phyloP scores from a whole-genome alignment of 768 basidiomycete genomes.

The Psilocybe tampanensis region DNA sequence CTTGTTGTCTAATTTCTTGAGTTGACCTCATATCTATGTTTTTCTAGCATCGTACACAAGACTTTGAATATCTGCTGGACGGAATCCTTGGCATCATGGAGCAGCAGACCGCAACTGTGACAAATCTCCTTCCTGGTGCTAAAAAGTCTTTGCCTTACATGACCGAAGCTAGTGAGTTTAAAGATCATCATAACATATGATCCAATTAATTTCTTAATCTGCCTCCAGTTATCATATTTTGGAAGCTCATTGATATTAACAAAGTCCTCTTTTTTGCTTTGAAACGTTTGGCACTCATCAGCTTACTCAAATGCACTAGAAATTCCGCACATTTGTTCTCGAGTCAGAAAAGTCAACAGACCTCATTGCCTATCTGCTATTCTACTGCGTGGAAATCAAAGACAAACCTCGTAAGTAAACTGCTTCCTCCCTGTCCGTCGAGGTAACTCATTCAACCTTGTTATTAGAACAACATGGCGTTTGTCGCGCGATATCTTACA shows the following conservation, averaged over 20 bases:
- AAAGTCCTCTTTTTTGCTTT: slow-evolving; percentile 54
- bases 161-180: slow-evolving; percentile 74
- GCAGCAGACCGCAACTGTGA: slow-evolving; percentile 74
- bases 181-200: slow-evolving; percentile 6
- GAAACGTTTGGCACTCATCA: neutral
- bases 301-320: slow-evolving; percentile 46
- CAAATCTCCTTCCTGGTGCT: slow-evolving; percentile 84
- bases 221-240: slow-evolving; percentile 72
- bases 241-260: slow-evolving; percentile 93
- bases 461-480: slow-evolving; percentile 84
- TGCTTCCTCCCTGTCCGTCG: neutral
- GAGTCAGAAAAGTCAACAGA: slow-evolving; percentile 82
- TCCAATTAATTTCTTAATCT: neutral
- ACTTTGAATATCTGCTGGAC: slow-evolving; percentile 82
- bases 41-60: slow-evolving; percentile 81
- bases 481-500: slow-evolving; percentile 87
- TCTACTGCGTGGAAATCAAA: slow-evolving; percentile 85
- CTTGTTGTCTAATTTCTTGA: slow-evolving; percentile 4
- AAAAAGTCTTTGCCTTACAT: slow-evolving; percentile 81
- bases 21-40: slow-evolving; percentile 5
- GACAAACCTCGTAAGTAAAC: slow-evolving; percentile 81
- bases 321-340: slow-evolving; percentile 83
- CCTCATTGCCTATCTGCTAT: slow-evolving; percentile 75
- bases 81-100: slow-evolving; percentile 71
- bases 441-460: slow-evolving; percentile 7